Percentiles rank a stretch among this genome's conserved stretches.
Evolutionary conservation across 305 asterid species (phyloP).

Genomic region (Fraxinus sp.): DNA sequence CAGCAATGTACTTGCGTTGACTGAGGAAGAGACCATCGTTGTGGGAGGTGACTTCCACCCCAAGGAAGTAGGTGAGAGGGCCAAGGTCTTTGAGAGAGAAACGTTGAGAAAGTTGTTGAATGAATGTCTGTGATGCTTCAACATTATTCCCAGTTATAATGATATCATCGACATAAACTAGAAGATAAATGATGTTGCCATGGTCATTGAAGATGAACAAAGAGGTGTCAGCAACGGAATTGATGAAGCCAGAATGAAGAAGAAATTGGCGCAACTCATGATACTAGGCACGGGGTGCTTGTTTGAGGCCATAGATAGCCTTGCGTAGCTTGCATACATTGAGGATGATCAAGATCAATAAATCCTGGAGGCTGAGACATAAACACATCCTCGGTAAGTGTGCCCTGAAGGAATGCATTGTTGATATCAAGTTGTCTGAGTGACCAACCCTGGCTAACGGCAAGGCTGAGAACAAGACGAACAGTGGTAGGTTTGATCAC

Average conservation of each 20-base stretch:
- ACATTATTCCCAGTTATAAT: background rate
- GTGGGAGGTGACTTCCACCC: background rate
- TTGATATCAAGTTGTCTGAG: background rate
- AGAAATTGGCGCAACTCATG: background rate
- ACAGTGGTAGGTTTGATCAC: background rate
- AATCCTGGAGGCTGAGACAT: background rate
- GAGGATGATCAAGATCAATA: background rate
- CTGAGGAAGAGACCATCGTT: background rate
- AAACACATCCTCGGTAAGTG: background rate
- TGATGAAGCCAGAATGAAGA: background rate
- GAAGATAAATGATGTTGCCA: background rate
- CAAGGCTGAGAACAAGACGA: background rate
- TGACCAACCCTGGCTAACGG: background rate
- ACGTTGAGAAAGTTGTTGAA: background rate
- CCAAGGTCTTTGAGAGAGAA: constrained; percentile 10
- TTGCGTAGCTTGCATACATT: background rate
- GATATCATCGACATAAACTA: background rate
- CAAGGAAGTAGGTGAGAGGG: background rate
- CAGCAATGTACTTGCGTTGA: too few species aligned
- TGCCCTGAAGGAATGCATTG: background rate
- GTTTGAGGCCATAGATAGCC: background rate
- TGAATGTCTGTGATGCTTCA: background rate
- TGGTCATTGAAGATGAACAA: background rate
- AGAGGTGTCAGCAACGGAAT: background rate
- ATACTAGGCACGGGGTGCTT: background rate